A percentile compares a stretch with the other conserved stretches of the same genome.
Evolutionary conservation across 257 asterid genomes (phyloP).

Genomic region (Ballota nigra): DNA sequence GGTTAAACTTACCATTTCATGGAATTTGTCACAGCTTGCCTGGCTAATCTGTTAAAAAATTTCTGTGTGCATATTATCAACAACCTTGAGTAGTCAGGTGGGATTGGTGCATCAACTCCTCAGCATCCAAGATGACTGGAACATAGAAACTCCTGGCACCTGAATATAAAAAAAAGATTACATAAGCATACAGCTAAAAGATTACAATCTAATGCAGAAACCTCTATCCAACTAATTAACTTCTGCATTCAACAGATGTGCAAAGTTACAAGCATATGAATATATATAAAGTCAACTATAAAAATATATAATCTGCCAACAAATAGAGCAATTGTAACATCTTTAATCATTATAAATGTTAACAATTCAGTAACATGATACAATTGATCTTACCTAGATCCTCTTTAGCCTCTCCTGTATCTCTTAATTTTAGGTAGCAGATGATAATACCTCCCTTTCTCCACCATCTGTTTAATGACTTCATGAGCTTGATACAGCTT

Average conservation of each 20-base stretch:
- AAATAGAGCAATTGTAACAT: background rate
- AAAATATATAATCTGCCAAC: background rate
- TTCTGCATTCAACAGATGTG: background rate
- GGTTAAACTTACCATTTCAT: slow-evolving; percentile 55
- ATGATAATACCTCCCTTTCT: slow-evolving; percentile 70
- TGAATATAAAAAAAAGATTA: slow-evolving; percentile 29
- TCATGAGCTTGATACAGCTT: slow-evolving; percentile 74
- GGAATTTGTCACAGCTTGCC: slow-evolving; percentile 78
- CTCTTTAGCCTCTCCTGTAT: slow-evolving; percentile 60
- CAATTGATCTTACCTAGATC: slow-evolving; percentile 12
- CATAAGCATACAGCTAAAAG: slow-evolving; percentile 10
- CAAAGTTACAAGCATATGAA: background rate
- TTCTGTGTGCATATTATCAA: slow-evolving; percentile 74
- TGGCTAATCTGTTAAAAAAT: slow-evolving; percentile 68
- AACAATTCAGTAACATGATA: slow-evolving; percentile 22
- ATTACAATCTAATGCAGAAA: background rate
- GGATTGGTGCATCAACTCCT: slow-evolving; percentile 84
- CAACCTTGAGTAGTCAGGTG: slow-evolving; percentile 47
- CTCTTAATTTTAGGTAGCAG: slow-evolving; percentile 67
- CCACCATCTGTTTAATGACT: slow-evolving; percentile 73
- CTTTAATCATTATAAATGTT: background rate
- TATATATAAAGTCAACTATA: background rate
- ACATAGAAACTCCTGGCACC: slow-evolving; percentile 77
- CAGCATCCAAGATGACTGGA: slow-evolving; percentile 89
- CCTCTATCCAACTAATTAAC: background rate